Conservation (phyloP, 2,329 filamentous ascomycete genomes). For the Furcasterigmium furcatum region DNA sequence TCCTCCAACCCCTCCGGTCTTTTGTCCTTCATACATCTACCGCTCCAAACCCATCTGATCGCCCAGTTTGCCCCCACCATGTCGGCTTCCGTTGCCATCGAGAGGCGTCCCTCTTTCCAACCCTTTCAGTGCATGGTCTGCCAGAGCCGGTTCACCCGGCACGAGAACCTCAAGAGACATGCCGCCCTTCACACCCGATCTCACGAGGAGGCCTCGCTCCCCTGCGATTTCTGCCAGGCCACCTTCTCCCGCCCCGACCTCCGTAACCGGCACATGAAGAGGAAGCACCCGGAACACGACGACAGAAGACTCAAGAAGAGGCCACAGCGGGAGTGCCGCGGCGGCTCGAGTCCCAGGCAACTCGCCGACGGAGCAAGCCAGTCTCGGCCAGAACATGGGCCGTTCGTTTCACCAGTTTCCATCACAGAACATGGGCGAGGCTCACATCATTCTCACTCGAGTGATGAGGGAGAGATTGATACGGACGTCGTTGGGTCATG, state of each 20-base stretch:
- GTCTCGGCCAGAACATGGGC: too few species aligned
- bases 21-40: too few species aligned
- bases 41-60: too few species aligned
- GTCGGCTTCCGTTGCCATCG: not conserved
- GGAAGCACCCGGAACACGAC: conserved; percentile 30
- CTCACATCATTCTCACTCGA: not conserved
- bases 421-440: not conserved
- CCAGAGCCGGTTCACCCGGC: conserved; percentile 88
- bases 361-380: too few species aligned
- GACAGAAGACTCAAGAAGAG: not conserved
- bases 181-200: conserved; percentile 31
- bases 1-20: too few species aligned
- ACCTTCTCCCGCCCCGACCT: conserved; percentile 37
- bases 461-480: not conserved
- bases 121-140: conserved; percentile 37
- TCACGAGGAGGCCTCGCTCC: conserved; percentile 20
- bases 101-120: conserved; percentile 15
- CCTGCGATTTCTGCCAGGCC: conserved; percentile 30
- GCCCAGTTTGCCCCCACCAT: not conserved
- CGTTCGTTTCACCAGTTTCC: not conserved
- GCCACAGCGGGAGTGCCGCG: not conserved
- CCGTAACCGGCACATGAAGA: conserved; percentile 34
- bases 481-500: not conserved
- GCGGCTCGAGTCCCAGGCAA: not conserved
- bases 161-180: conserved; percentile 78